phyloP scores from a whole-genome alignment of 1,284 basidiomycete species.

The Trichosporon coremiiforme region DNA sequence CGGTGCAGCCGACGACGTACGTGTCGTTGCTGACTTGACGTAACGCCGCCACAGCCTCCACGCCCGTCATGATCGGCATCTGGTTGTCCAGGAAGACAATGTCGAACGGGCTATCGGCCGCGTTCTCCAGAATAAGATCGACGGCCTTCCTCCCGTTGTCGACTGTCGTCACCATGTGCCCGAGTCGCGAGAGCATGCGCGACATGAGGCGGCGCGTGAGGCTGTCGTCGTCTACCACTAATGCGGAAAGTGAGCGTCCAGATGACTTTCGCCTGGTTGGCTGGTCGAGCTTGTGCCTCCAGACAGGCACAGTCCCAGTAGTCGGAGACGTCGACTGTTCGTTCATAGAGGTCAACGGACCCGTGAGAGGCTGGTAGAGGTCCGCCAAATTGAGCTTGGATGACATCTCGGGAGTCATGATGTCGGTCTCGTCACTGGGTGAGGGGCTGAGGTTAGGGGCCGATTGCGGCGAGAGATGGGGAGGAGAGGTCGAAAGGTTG shows the following conservation, averaged over 20 bases:
- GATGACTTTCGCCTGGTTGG: neutral
- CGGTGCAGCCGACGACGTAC: slow-evolving; percentile 70
- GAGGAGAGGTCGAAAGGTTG: neutral
- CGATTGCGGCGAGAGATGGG: neutral
- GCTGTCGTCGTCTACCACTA: slow-evolving; percentile 52
- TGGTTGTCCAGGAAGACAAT: slow-evolving; percentile 39
- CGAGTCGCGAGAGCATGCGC: slow-evolving; percentile 73
- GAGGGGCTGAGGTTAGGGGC: neutral
- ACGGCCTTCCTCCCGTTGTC: slow-evolving; percentile 83
- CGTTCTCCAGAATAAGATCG: slow-evolving; percentile 63
- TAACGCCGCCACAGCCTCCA: slow-evolving; percentile 69
- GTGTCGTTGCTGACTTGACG: slow-evolving; percentile 68
- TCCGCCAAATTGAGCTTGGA: neutral
- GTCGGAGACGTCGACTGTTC: neutral
- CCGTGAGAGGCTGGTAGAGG: neutral
- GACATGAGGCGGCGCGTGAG: slow-evolving; percentile 81
- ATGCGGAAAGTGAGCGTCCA: slow-evolving; percentile 34
- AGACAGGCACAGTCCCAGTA: neutral
- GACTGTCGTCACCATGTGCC: slow-evolving; percentile 75
- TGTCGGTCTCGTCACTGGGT: neutral
- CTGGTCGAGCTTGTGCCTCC: neutral
- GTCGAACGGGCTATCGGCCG: slow-evolving; percentile 24
- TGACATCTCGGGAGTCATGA: slow-evolving; percentile 19
- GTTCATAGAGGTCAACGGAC: neutral
- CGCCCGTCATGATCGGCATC: slow-evolving; percentile 72